Conservation (phyloP, 331 rosid species). For the Malus hybrid region DNA sequence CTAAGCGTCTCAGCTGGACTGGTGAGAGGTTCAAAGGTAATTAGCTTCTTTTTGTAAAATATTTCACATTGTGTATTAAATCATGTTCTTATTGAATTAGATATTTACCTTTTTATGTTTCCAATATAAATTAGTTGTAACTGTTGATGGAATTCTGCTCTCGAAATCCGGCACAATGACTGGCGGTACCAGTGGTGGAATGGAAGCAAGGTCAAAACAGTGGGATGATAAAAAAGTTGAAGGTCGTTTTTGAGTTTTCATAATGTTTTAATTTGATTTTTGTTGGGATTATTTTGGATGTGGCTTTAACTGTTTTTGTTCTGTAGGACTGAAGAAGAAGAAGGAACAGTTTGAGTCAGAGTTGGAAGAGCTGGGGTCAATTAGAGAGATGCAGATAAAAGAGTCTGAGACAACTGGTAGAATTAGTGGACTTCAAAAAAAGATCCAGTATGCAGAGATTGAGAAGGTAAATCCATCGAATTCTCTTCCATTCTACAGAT, state of each 20-base stretch:
- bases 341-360: constrained; percentile 79
- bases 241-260: constrained; percentile 40
- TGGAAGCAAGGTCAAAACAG: constrained; percentile 97
- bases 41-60: not conserved
- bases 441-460: constrained; percentile 90
- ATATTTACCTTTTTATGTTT: not conserved
- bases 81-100: not conserved
- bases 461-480: constrained; percentile 58
- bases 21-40: constrained; percentile 97
- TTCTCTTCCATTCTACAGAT: not conserved
- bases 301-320: constrained; percentile 17
- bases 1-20: constrained; percentile 90
- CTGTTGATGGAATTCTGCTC: constrained; percentile 89
- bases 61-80: not conserved
- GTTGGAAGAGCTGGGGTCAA: constrained; percentile 90
- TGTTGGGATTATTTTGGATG: constrained; percentile 7
- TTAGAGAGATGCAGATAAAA: constrained; percentile 94
- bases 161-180: constrained; percentile 99
- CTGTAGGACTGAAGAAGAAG: constrained; percentile 60
- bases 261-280: not conserved
- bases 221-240: constrained; percentile 98
- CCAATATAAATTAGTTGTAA: constrained; percentile 67
- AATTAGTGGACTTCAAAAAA: constrained; percentile 92
- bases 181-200: constrained; percentile 99
- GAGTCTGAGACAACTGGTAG: constrained; percentile 92